Evolutionary conservation across 2,329 filamentous ascomycete species (phyloP), one percentile per base, ranked within the genome.

Genomic region (Phialocephala sp.): DNA sequence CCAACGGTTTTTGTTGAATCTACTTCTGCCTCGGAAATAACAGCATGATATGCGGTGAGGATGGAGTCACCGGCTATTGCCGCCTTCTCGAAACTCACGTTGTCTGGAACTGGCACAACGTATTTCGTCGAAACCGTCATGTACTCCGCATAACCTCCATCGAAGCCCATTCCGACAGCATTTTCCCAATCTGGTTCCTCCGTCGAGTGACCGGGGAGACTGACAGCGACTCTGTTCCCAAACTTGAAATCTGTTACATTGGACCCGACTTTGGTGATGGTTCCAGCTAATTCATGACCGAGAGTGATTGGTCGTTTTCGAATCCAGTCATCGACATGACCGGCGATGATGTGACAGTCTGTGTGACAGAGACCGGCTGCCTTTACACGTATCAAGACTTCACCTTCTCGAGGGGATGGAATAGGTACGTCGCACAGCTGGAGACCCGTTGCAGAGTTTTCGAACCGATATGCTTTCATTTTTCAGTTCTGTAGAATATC

Each of bases 141-240:
- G 22, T 66, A 58, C 37, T 66, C 45, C 2, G 66, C 64, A 59
- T 68, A 68, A n/a, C 66, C 66, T 6, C 66, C 66, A 60, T 68
- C 60, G 47, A 62, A 56, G 9, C 50, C 60, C 15, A 68, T 41
- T 11, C 59, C 59, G 32, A 62, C 47, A n/a, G 59, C 56, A 39
- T 54, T 54, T 6, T 54, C 24, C 50, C 24, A 54, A 54, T 54
- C 50, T 59, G 54, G 55, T 22, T 35, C 43, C 18, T 54, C 52
- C 2, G 45, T 60, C 9, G 64, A 39, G 35, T 59, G 59, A 9
- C n/a, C 52, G 12, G 27, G 12, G n/a, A 63, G 39, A 18, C 36
- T 35, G n/a, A 68, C 57, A 14, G 56, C 56, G 20, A 68, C 65
- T 58, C 66, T 41, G 39, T 68, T 58, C 12, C 66, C 64, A 14